Percentiles rank a stretch among this genome's conserved stretches.
Evolutionary conservation across 768 basidiomycete genomes (phyloP).

Genomic region (Gymnopilus dilepis): DNA sequence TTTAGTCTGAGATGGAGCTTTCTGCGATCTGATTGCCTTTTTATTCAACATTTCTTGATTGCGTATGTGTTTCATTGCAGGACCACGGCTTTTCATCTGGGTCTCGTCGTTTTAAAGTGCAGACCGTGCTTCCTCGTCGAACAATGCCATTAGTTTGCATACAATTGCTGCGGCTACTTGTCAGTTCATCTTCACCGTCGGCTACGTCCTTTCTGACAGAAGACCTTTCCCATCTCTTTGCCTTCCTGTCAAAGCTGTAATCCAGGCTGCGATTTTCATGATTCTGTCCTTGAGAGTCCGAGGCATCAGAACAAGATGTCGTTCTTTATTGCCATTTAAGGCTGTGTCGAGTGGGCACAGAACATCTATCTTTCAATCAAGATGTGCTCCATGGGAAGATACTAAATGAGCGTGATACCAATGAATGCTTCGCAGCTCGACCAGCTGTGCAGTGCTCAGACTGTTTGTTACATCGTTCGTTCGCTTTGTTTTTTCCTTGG

Average conservation of each 20-base stretch:
- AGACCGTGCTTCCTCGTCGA: neutral
- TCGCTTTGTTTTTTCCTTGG: neutral
- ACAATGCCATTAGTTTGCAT: neutral
- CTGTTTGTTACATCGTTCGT: neutral
- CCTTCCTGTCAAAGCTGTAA: no score
- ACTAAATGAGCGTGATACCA: neutral
- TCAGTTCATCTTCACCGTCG: neutral
- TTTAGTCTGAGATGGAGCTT: no score
- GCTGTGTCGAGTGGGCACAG: neutral
- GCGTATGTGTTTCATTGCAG: neutral
- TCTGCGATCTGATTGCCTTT: neutral
- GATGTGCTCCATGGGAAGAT: neutral
- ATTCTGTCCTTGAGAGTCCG: neutral
- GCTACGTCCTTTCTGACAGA: neutral
- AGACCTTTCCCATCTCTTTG: neutral
- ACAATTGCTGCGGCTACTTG: neutral
- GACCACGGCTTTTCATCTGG: neutral
- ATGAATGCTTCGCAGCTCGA: neutral
- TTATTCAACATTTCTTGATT: neutral
- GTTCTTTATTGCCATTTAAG: neutral
- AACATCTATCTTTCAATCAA: slow-evolving; percentile 5
- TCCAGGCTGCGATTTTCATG: no score
- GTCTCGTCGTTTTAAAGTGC: neutral
- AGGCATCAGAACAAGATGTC: neutral
- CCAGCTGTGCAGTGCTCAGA: neutral